phyloP scores from a whole-genome alignment of 768 basidiomycete genomes.

The Amanita jacksonii region DNA sequence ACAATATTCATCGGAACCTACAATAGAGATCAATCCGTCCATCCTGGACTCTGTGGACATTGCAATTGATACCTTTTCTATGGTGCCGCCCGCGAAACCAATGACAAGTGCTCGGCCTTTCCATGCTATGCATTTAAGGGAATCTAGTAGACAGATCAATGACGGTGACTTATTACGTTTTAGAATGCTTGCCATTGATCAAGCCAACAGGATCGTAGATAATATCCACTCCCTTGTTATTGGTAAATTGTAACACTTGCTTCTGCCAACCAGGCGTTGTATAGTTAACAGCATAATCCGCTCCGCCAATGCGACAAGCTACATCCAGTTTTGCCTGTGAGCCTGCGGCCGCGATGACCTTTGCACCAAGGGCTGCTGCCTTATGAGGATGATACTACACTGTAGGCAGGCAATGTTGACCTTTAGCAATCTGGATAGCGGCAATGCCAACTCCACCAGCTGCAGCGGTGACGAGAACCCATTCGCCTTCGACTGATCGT shows the following conservation, averaged over 20 bases:
- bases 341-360: conserved; percentile 89
- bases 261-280: conserved; percentile 78
- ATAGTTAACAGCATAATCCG: conserved; percentile 80
- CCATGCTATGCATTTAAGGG: conserved; percentile 89
- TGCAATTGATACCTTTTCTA: conserved; percentile 55
- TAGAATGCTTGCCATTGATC: conserved; percentile 40
- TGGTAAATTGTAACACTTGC: conserved; percentile 75
- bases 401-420: conserved; percentile 24
- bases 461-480: conserved; percentile 89
- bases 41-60: no score
- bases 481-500: conserved; percentile 50
- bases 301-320: conserved; percentile 66
- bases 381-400: neutral
- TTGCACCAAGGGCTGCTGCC: conserved; percentile 69
- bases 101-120: conserved; percentile 90
- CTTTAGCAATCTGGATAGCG: conserved; percentile 90
- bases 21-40: neutral
- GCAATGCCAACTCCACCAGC: conserved; percentile 93
- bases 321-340: conserved; percentile 73
- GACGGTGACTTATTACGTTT: neutral
- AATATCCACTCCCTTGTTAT: conserved; percentile 78
- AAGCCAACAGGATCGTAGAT: conserved; percentile 83
- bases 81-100: conserved; percentile 79
- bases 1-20: conserved; percentile 80
- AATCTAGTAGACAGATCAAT: conserved; percentile 38